phyloP scores from a whole-genome alignment of 192 early-diverging fungal genomes.

The Podila clonocystis region DNA sequence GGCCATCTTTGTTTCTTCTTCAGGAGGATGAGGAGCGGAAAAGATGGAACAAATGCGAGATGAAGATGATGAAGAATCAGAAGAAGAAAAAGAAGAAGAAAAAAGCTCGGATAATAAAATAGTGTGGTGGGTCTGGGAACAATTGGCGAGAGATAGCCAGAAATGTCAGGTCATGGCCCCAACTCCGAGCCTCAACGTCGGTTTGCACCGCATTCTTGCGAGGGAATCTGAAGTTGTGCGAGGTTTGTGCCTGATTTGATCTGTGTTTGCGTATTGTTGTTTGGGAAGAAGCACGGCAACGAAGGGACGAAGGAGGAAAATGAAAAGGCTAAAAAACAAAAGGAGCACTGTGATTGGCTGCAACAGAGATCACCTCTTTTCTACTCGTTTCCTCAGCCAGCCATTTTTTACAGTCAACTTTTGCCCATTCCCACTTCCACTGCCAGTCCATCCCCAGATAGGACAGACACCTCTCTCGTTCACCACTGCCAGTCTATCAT shows the following conservation, averaged over 20 bases:
- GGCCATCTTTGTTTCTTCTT: conserved; percentile 25
- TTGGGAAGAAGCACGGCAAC: too few species aligned
- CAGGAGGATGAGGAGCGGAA: conserved; percentile 8
- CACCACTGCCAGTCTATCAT: neutral
- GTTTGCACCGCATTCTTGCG: neutral
- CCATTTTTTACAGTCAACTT: neutral
- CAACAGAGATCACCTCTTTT: conserved; percentile 48
- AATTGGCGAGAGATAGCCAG: neutral
- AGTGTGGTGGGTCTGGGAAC: too few species aligned
- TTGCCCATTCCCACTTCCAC: neutral
- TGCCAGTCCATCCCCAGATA: neutral
- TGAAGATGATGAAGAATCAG: conserved; percentile 8
- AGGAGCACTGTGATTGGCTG: conserved; percentile 45
- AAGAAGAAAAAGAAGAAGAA: neutral
- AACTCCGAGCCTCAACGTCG: neutral
- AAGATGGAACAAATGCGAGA: neutral
- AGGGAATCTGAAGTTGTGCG: neutral
- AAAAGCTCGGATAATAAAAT: neutral
- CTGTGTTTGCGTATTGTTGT: too few species aligned
- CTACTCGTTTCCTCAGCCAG: neutral
- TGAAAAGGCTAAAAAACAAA: neutral
- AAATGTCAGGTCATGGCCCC: conserved; percentile 1
- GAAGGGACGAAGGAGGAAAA: neutral
- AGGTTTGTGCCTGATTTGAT: too few species aligned
- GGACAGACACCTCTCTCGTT: neutral